Base-by-base conservation (phyloP, 1,139 yeast species). In the Meyerozyma elateridarum region DNA sequence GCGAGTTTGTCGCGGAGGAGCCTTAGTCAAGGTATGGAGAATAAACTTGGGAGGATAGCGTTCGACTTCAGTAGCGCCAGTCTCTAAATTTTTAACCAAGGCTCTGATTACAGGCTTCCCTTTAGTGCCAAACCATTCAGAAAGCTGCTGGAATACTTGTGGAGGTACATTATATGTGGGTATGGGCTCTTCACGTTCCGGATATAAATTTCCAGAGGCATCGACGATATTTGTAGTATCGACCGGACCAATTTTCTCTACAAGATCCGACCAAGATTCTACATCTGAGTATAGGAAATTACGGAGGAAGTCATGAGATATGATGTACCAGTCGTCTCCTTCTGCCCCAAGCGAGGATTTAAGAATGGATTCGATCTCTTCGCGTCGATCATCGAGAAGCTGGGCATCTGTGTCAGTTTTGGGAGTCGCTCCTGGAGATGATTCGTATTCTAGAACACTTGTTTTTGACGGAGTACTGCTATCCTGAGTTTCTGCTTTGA, bases 41-140 rank as follows among this genome's bases (percentile, higher is more conserved):
- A 60, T 49, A 37, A 79, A 74, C 13, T 54, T 50, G 1, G 79
- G 71, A 18, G 78, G 79, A 36, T 60, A 61, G 32, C 70, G 60
- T 46, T 81, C 88, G 19, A 82, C 63, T 12, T 59, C 61, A 22
- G 62, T 51, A 8, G 52, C 42, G 0, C 70, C 73, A 6, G 62
- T 56, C 9, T 54, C 52, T 5, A 52, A 50, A 38, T 69, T 66
- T 13, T 51, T 38, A 5, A 76, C 49, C 4, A 76, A 48, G 19
- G 59, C 58, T 20, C 88, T 66, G 4, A 61, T 48, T 1, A 79
- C 64, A 0, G 81, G 75, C 6, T 48, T 48, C 0, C 69, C 67
- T 3, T 54, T 43, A 11, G 71, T 32, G 0, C 82, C 84, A 51
- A 78, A 79, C 80, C 82, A 75, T 17, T 63, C 59, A 1, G 51